These are phyloP conservation scores for Inonotus obliquus DNA, from an alignment of 1,284 basidiomycete species.

Conservation along the genomic window DNA sequence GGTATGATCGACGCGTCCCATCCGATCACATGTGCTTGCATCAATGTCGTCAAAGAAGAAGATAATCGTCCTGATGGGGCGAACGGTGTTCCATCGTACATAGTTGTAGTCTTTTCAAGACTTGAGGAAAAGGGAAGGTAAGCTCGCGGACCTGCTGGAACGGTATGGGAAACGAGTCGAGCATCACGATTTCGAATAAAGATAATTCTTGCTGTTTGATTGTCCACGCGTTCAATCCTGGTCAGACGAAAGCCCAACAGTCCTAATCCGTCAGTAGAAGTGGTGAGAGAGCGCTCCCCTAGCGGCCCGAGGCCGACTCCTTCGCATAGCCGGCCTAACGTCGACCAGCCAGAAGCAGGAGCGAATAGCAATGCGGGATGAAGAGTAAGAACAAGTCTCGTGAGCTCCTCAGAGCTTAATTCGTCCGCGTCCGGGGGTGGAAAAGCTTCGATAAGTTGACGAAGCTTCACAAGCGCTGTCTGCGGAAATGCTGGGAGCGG, in stretches of 20 bases:
- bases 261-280: conserved; percentile 38
- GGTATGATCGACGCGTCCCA: conserved; percentile 52
- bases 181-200: conserved; percentile 31
- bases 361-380: conserved; percentile 52
- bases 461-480: conserved; percentile 51
- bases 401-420: conserved; percentile 43
- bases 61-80: conserved; percentile 39
- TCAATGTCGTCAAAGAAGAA: conserved; percentile 41
- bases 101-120: background rate
- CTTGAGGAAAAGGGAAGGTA: conserved; percentile 37
- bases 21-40: conserved; percentile 49
- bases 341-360: conserved; percentile 55
- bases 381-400: conserved; percentile 47
- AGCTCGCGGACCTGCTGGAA: conserved; percentile 43
- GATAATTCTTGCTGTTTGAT: conserved; percentile 35
- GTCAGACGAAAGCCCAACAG: conserved; percentile 48
- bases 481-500: conserved; percentile 58
- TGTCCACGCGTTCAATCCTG: conserved; percentile 37
- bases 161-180: conserved; percentile 21
- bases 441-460: conserved; percentile 40
- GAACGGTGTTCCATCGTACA: conserved; percentile 26
- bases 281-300: conserved; percentile 40
- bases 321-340: conserved; percentile 49
- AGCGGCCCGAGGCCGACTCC: conserved; percentile 50
- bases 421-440: conserved; percentile 34